A percentile compares a stretch with the other conserved stretches of the same genome.
These are phyloP conservation scores for Herpetomonas samuelpessoai DNA, from an alignment of 208 protist species.

Conservation along the genomic window DNA sequence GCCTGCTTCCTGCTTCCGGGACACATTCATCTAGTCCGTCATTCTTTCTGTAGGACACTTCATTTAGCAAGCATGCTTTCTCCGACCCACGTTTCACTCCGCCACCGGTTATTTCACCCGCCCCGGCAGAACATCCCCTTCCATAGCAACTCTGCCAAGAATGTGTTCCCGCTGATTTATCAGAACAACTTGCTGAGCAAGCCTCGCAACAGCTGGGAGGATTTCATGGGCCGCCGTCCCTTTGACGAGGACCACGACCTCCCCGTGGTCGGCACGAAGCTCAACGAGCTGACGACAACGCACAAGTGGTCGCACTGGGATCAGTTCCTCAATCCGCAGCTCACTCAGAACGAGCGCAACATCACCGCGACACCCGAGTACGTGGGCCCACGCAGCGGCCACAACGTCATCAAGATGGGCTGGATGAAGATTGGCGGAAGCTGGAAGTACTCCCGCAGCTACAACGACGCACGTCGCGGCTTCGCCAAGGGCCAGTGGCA, in stretches of 20 bases:
- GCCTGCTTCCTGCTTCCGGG: not conserved
- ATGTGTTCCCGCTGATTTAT: conserved; percentile 90
- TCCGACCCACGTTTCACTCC: conserved; percentile 11
- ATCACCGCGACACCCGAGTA: conserved; percentile 81
- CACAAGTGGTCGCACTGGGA: conserved; percentile 89
- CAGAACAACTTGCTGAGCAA: conserved; percentile 82
- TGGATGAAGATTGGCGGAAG: conserved; percentile 92
- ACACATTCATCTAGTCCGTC: not conserved
- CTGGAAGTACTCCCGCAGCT: conserved; percentile 82
- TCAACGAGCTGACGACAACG: conserved; percentile 72
- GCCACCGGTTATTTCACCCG: conserved; percentile 75
- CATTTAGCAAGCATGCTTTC: conserved; percentile 41
- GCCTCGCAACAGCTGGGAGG: conserved; percentile 75
- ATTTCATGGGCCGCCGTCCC: conserved; percentile 71
- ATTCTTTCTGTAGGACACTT: too few species aligned
- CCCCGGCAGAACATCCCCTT: conserved; percentile 64
- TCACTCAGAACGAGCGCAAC: conserved; percentile 65
- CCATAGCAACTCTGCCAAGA: conserved; percentile 73
- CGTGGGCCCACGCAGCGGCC: conserved; percentile 77
- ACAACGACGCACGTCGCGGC: conserved; percentile 77
- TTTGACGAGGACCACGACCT: conserved; percentile 86
- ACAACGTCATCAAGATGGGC: conserved; percentile 88
- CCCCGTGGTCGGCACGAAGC: conserved; percentile 70
- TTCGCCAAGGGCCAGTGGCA: conserved; percentile 87
- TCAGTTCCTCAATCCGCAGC: conserved; percentile 81